Evolutionary conservation across 1,284 basidiomycete genomes (phyloP), one percentile per base, ranked within the genome.

Genomic region (Microbotryum saponariae): DNA sequence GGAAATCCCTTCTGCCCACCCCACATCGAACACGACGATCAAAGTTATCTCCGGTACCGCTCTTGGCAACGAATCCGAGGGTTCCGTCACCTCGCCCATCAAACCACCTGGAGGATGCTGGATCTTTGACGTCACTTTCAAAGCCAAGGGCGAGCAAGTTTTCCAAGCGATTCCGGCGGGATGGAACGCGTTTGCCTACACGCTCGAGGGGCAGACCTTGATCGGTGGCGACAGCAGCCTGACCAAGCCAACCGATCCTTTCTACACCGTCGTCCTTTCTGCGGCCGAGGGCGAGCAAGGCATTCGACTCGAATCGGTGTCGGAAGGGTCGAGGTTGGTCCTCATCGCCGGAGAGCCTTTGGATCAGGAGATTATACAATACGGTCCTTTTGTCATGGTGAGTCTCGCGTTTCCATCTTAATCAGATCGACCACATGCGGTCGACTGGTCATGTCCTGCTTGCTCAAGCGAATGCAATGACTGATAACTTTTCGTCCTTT

Each of bases 21-120:
- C 78, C 4, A 82, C 88, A 44, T 89, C 89, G 5, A 78, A 82
- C 16, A 81, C 87, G 37, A 82, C 81, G 64, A 80, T 97, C 72
- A 89, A 85, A 70, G 86, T 97, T 48, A 88, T 97, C 67, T 89
- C 88, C 63, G 94, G 94, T 16, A 85, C 86, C 73, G 89, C 88
- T 63, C 83, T 91, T 69, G 91, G 89, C 10, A 60, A 49, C 6
- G 56, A 60, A 21, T 33, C 52, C 20, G 65, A 71, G 50, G 71
- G 69, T 5, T 66, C 71, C 16, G 81, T 87, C 12, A 84, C 87
- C 73, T 92, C 89, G 2, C 91, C 91, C 21, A 91, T 97, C 31
- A 80, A 87, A 57, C 88, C 90, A 0, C 82, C 93, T 5, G 92
- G 91, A 18, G 91, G 91, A 2, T 93, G 91, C 76, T 92, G 90